These are phyloP conservation scores for Backusella macrospora DNA, from an alignment of 192 early-diverging fungal genomes.

Conservation along the genomic window DNA sequence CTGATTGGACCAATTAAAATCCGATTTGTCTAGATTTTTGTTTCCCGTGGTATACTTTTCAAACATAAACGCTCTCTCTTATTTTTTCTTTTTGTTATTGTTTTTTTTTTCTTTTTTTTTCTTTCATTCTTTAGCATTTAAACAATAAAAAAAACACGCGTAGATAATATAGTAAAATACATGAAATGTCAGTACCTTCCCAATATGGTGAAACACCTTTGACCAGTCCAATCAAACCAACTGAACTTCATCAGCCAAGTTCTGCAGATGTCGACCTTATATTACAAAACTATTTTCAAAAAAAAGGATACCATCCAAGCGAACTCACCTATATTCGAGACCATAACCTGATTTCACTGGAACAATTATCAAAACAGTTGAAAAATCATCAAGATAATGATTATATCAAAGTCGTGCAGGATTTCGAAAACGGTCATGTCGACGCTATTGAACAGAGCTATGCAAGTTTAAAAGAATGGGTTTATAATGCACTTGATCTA, in stretches of 20 bases:
- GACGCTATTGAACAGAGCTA: constrained; percentile 84
- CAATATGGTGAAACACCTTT: constrained; percentile 8
- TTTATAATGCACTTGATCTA: constrained; percentile 88
- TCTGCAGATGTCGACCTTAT: constrained; percentile 4
- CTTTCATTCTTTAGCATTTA: no score
- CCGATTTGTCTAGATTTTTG: no score
- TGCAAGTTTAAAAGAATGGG: constrained; percentile 74
- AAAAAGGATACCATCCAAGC: constrained; percentile 68
- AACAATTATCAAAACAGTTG: constrained; percentile 5
- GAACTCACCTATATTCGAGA: constrained; percentile 58
- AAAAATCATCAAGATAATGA: constrained; percentile 44
- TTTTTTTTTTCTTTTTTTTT: no score
- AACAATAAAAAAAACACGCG: not conserved
- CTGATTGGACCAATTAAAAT: no score
- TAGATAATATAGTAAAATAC: not conserved
- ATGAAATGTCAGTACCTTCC: constrained; percentile 16
- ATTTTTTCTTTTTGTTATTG: no score
- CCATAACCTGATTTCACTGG: constrained; percentile 14
- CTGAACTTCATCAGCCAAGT: constrained; percentile 12
- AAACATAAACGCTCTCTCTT: no score
- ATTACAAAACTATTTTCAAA: constrained; percentile 30
- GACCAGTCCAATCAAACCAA: constrained; percentile 7
- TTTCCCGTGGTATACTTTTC: no score
- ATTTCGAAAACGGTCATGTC: constrained; percentile 50
- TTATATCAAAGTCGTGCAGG: constrained; percentile 61